Conservation (phyloP, 768 basidiomycete species). For the Trametes elegans region DNA sequence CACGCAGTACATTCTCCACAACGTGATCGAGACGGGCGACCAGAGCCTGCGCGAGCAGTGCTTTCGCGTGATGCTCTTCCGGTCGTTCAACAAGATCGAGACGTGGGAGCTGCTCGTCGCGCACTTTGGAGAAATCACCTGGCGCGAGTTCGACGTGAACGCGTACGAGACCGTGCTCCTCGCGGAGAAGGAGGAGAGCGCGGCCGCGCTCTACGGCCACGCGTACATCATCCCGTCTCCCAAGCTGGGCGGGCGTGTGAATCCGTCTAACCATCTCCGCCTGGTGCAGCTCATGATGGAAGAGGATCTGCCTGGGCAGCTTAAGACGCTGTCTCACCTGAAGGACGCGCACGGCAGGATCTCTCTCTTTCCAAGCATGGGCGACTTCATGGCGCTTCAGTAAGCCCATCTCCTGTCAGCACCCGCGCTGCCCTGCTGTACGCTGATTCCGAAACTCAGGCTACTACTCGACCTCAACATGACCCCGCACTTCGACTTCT, state of each 20-base stretch:
- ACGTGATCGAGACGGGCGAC: conserved; percentile 69
- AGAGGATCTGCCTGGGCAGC: conserved; percentile 45
- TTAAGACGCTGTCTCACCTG: conserved; percentile 51
- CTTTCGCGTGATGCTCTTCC: conserved; percentile 73
- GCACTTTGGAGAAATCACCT: conserved; percentile 57
- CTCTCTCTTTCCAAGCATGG: conserved; percentile 67
- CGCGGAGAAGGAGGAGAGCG: conserved; percentile 22
- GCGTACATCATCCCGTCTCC: conserved; percentile 75
- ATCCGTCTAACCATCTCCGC: conserved; percentile 60
- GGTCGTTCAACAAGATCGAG: conserved; percentile 64
- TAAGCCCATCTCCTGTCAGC: conserved; percentile 43
- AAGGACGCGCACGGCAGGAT: conserved; percentile 58
- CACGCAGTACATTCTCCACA: conserved; percentile 63
- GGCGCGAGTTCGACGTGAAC: conserved; percentile 52
- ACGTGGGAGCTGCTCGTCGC: conserved; percentile 64
- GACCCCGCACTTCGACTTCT: conserved; percentile 50
- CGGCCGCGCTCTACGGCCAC: conserved; percentile 66
- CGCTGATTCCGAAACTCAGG: conserved; percentile 23
- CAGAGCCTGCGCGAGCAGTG: conserved; percentile 59
- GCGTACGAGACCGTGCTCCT: conserved; percentile 54
- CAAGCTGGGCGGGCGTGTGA: conserved; percentile 44
- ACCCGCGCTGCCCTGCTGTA: background rate
- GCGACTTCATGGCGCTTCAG: conserved; percentile 72
- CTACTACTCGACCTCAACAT: conserved; percentile 38
- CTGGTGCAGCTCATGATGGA: conserved; percentile 50